Percentiles rank a stretch among this genome's conserved stretches.
Conservation (phyloP, 768 basidiomycete genomes). For the Macrocybe gigantea region DNA sequence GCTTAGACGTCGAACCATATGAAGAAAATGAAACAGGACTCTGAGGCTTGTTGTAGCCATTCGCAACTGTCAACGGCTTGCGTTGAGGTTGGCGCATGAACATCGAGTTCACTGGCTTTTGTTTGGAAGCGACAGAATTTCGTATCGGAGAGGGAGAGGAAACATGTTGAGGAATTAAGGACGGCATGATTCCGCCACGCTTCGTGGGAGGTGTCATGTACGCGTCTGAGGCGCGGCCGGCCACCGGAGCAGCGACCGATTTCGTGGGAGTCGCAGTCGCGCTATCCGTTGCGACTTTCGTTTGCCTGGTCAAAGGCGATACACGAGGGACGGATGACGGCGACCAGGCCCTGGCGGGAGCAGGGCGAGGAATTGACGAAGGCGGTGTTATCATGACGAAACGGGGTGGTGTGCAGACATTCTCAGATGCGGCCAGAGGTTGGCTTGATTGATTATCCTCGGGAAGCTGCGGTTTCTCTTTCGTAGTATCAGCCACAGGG, state of each 20-base stretch:
- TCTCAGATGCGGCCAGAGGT: constrained; percentile 15
- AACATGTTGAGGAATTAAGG: constrained; percentile 60
- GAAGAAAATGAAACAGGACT: constrained; percentile 15
- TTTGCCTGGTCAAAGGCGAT: no score
- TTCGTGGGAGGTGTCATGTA: constrained; percentile 50
- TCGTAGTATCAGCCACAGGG: constrained; percentile 5
- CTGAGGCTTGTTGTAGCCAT: constrained; percentile 17
- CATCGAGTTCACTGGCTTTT: constrained; percentile 15
- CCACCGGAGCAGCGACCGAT: constrained; percentile 8
- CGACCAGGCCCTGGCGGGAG: constrained; percentile 16
- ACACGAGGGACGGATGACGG: constrained; percentile 14
- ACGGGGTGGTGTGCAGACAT: constrained; percentile 18
- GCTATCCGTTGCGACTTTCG: constrained; percentile 5
- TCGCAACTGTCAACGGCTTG: constrained; percentile 26
- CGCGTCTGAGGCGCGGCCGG: constrained; percentile 21
- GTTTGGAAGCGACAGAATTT: constrained; percentile 18
- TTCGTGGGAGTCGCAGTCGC: constrained; percentile 29
- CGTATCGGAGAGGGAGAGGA: constrained; percentile 38
- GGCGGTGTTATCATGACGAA: constrained; percentile 28
- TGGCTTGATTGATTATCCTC: constrained; percentile 20
- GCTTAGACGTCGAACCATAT: constrained; percentile 63
- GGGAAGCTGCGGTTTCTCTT: constrained; percentile 11
- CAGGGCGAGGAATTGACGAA: constrained; percentile 46
- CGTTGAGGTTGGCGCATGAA: constrained; percentile 41
- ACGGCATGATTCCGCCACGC: constrained; percentile 39